Percentiles rank a stretch among this genome's conserved stretches.
phyloP scores from a whole-genome alignment of 805 yeast species.

The Metschnikowia shivogae region DNA sequence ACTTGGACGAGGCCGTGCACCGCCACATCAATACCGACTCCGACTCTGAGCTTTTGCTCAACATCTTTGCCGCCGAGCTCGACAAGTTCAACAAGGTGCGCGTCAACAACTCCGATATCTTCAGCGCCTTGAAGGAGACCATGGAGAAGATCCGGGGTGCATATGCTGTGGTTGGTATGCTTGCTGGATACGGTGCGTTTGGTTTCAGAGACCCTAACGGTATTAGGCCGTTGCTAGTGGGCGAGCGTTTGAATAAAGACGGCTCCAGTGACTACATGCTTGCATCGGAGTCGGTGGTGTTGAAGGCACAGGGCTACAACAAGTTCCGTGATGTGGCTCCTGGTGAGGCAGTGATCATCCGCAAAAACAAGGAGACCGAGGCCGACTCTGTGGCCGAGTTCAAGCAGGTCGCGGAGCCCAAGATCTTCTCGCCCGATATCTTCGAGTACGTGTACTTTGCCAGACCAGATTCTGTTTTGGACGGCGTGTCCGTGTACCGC shows the following conservation, averaged over 20 bases:
- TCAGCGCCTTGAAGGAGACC: slow-evolving; percentile 80
- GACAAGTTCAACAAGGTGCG: slow-evolving; percentile 90
- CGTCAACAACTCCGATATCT: slow-evolving; percentile 85
- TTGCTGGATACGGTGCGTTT: slow-evolving; percentile 92
- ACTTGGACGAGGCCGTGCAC: slow-evolving; percentile 90
- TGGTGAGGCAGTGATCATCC: slow-evolving; percentile 94
- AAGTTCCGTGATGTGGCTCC: slow-evolving; percentile 81
- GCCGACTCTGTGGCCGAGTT: slow-evolving; percentile 62
- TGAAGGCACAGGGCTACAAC: slow-evolving; percentile 84
- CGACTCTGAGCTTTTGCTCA: slow-evolving; percentile 86
- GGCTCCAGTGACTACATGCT: slow-evolving; percentile 86
- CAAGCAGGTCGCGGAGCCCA: slow-evolving; percentile 76
- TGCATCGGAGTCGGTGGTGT: slow-evolving; percentile 91
- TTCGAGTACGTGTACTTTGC: slow-evolving; percentile 98
- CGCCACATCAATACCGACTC: slow-evolving; percentile 97
- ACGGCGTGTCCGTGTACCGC: slow-evolving; percentile 94
- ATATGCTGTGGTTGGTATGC: slow-evolving; percentile 91
- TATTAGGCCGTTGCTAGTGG: slow-evolving; percentile 83
- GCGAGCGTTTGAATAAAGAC: slow-evolving; percentile 67
- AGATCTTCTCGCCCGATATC: slow-evolving; percentile 86
- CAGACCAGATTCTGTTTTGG: slow-evolving; percentile 92
- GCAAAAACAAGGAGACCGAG: slow-evolving; percentile 49
- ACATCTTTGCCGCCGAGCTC: slow-evolving; percentile 87
- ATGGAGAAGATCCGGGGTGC: slow-evolving; percentile 85
- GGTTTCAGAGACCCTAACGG: slow-evolving; percentile 98